Conservation (phyloP, 805 yeast genomes). For the Starmerella gropengiesseri region DNA sequence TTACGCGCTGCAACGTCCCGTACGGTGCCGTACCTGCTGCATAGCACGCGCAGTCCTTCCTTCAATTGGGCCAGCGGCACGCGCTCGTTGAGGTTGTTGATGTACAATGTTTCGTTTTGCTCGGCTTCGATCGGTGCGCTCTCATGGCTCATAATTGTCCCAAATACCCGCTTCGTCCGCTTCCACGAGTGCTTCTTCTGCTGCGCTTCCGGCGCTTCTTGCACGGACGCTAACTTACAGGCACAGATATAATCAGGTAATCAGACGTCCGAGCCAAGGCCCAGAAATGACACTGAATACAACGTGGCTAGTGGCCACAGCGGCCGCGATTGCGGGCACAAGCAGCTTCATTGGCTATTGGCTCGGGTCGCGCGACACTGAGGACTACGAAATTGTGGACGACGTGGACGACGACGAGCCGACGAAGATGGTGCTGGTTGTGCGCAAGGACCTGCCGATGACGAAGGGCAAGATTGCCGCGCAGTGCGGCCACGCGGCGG, state of each 20-base stretch:
- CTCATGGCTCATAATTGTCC: background rate
- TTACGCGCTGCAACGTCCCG: constrained; percentile 45
- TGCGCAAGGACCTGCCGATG: constrained; percentile 84
- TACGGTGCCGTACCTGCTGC: constrained; percentile 39
- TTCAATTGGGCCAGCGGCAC: constrained; percentile 44
- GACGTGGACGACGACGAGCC: constrained; percentile 11
- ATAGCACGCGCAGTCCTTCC: constrained; percentile 34
- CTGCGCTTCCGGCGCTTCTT: background rate
- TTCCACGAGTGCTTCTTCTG: too few species aligned
- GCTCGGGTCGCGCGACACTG: constrained; percentile 7
- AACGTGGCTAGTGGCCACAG: background rate
- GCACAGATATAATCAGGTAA: constrained; percentile 2
- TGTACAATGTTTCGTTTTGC: constrained; percentile 35
- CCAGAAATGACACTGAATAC: background rate
- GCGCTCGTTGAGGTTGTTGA: constrained; percentile 64
- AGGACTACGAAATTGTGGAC: constrained; percentile 15
- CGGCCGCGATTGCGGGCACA: background rate
- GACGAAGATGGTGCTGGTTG: constrained; percentile 63
- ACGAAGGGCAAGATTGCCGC: constrained; percentile 94
- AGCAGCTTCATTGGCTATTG: constrained; percentile 8
- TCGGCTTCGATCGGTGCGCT: background rate
- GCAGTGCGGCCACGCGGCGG: constrained; percentile 96
- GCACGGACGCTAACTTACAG: too few species aligned
- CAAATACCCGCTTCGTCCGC: background rate
- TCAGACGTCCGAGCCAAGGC: background rate